A percentile compares a stretch with the other conserved stretches of the same genome.
Evolutionary conservation across 768 basidiomycete genomes (phyloP).

Genomic region (Lentinula sp.): DNA sequence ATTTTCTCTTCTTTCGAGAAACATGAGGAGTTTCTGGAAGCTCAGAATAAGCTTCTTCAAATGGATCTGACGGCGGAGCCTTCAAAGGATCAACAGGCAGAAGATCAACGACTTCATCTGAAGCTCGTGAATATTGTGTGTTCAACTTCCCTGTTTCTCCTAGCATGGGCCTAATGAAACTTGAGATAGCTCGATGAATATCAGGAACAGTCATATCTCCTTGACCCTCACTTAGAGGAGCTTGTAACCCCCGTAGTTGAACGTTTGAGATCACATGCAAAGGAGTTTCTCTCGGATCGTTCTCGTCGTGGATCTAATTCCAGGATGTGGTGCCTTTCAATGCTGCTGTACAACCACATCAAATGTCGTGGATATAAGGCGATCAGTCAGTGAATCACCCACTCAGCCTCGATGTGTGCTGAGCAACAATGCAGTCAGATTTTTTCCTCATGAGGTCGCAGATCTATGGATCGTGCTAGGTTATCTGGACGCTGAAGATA

Average conservation of each 20-base stretch:
- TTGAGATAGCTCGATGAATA: slow-evolving; percentile 70
- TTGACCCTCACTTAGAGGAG: slow-evolving; percentile 83
- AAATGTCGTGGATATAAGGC: slow-evolving; percentile 90
- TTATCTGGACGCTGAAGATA: slow-evolving; percentile 47
- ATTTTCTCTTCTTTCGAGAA: slow-evolving; percentile 55
- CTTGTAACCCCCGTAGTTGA: slow-evolving; percentile 75
- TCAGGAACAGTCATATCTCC: slow-evolving; percentile 87
- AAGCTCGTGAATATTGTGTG: slow-evolving; percentile 49
- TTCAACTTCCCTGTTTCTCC: slow-evolving; percentile 6
- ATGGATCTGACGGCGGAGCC: slow-evolving; percentile 39
- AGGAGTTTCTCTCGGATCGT: slow-evolving; percentile 26
- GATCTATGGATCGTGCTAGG: slow-evolving; percentile 74
- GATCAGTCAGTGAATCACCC: slow-evolving; percentile 57
- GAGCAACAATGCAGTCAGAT: slow-evolving; percentile 55
- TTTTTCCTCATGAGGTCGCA: slow-evolving; percentile 87
- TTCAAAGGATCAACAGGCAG: slow-evolving; percentile 32
- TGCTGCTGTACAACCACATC: slow-evolving; percentile 71
- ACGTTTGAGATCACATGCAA: slow-evolving; percentile 50
- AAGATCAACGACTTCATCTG: slow-evolving; percentile 32
- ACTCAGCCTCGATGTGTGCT: neutral
- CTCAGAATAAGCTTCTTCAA: slow-evolving; percentile 45
- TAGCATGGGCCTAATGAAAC: neutral
- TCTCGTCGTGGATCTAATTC: slow-evolving; percentile 20
- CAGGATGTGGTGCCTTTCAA: slow-evolving; percentile 47
- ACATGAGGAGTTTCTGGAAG: slow-evolving; percentile 48